These are phyloP conservation scores for Marsdenia floribunda DNA, from an alignment of 257 asterid genomes.

Conservation along the genomic window DNA sequence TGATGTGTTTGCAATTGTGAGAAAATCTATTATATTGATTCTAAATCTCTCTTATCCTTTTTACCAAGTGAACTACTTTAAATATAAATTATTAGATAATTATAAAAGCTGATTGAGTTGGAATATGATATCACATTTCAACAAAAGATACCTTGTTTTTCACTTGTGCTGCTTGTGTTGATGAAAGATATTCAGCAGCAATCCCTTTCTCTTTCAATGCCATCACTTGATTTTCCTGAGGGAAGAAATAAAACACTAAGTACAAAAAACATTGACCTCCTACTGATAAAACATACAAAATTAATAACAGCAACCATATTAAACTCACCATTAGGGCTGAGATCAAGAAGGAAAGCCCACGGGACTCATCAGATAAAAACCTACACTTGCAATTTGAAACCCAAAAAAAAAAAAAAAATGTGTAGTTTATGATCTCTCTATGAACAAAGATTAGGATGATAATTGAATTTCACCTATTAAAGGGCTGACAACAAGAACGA, in stretches of 20 bases:
- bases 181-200: conserved; percentile 91
- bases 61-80: background rate
- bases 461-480: conserved; percentile 65
- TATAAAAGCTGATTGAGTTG: background rate
- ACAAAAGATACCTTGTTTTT: conserved; percentile 55
- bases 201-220: conserved; percentile 76
- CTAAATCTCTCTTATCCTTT: background rate
- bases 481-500: conserved; percentile 95
- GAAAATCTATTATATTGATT: background rate
- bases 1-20: background rate
- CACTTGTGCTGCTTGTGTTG: conserved; percentile 63
- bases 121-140: conserved; percentile 4
- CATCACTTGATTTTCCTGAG: conserved; percentile 86
- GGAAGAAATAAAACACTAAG: conserved; percentile 5
- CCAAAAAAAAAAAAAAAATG: conserved; percentile 14
- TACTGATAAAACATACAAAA: background rate
- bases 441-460: conserved; percentile 19
- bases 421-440: conserved; percentile 43
- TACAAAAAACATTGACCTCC: background rate
- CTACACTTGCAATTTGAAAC: conserved; percentile 42
- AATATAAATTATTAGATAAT: background rate
- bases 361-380: conserved; percentile 29
- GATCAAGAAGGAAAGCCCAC: conserved; percentile 19
- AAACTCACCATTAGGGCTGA: conserved; percentile 86
- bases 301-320: conserved; percentile 5